These are phyloP conservation scores for Botrytis byssoidea DNA, from an alignment of 2,329 filamentous ascomycete species.

Conservation along the genomic window DNA sequence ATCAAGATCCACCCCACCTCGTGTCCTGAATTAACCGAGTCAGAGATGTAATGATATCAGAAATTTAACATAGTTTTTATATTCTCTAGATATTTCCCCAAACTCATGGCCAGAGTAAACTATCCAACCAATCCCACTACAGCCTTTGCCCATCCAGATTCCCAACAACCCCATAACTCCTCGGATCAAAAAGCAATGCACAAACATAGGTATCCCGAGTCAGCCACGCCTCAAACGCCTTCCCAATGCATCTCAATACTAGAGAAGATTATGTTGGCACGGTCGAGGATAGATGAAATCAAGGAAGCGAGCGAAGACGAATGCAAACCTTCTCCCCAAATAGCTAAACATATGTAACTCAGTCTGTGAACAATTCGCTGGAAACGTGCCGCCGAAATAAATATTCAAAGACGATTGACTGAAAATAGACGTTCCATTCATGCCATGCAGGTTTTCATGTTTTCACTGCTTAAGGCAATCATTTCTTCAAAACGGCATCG, in stretches of 20 bases:
- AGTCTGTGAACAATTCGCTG: not conserved
- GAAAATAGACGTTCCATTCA: not conserved
- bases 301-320: slow-evolving; percentile 12
- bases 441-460: not conserved
- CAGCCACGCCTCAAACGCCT: slow-evolving; percentile 20
- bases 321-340: not conserved
- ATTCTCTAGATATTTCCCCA: not conserved
- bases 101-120: not conserved
- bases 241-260: slow-evolving; percentile 18
- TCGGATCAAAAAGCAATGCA: not conserved
- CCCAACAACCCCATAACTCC: slow-evolving; percentile 1
- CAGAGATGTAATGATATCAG: not conserved
- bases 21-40: not conserved
- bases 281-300: slow-evolving; percentile 18
- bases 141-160: not conserved
- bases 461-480: slow-evolving; percentile 28
- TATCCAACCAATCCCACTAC: slow-evolving; percentile 4
- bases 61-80: not conserved
- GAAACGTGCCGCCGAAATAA: not conserved
- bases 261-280: slow-evolving; percentile 21
- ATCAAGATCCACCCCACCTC: not conserved
- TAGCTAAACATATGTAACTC: not conserved
- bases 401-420: slow-evolving; percentile 1
- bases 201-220: slow-evolving; percentile 7
- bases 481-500: slow-evolving; percentile 73